These are phyloP conservation scores for Butyriboletus regius DNA, from an alignment of 1,284 basidiomycete genomes.

Conservation along the genomic window DNA sequence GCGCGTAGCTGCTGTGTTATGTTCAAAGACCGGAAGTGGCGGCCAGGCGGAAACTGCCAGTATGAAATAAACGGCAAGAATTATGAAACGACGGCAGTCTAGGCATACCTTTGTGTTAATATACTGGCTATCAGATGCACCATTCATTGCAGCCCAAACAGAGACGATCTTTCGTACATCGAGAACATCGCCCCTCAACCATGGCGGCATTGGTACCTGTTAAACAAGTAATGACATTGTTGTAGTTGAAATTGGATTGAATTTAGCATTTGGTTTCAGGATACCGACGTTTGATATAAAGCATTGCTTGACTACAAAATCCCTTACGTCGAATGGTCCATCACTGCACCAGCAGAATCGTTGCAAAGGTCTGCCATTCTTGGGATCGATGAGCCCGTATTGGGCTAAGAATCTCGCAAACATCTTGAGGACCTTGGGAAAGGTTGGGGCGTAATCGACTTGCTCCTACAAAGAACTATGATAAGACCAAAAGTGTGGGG, in stretches of 20 bases:
- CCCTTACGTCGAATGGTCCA: constrained; percentile 74
- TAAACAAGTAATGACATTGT: constrained; percentile 11
- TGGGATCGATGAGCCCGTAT: constrained; percentile 56
- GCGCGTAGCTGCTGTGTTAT: constrained; percentile 56
- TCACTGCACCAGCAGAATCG: constrained; percentile 73
- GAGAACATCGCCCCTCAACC: constrained; percentile 62
- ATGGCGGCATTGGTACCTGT: constrained; percentile 61
- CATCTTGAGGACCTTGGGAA: constrained; percentile 58
- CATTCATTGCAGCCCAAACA: constrained; percentile 34
- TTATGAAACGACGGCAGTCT: constrained; percentile 1
- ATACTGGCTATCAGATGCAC: constrained; percentile 20
- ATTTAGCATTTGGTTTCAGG: constrained; percentile 31
- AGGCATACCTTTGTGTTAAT: constrained; percentile 23
- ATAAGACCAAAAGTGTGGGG: neutral
- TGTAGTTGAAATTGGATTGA: constrained; percentile 24
- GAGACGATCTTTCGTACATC: constrained; percentile 61
- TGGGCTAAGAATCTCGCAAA: constrained; percentile 66
- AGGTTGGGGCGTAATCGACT: constrained; percentile 72
- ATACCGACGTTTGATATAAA: constrained; percentile 68
- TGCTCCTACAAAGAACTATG: constrained; percentile 49
- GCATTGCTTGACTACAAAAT: constrained; percentile 80
- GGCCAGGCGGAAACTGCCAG: constrained; percentile 13
- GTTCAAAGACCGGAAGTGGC: constrained; percentile 43
- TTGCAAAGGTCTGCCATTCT: constrained; percentile 48
- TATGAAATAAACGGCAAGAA: constrained; percentile 13